Percentiles rank a stretch among this genome's conserved stretches.
Conservation (phyloP, 2,329 filamentous ascomycete species). For the Aureobasidium vineae region DNA sequence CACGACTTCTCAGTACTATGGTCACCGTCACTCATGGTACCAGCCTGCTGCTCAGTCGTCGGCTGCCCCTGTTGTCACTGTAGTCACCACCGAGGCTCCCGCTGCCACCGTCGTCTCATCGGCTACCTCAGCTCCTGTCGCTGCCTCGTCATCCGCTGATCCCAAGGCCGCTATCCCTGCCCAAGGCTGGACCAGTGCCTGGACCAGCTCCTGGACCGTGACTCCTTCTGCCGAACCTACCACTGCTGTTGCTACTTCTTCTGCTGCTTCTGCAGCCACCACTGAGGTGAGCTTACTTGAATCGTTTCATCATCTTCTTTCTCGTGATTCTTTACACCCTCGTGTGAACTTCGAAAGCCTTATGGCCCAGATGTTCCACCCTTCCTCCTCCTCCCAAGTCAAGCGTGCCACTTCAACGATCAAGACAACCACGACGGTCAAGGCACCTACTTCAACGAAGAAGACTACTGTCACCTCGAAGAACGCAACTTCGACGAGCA, state of each 20-base stretch:
- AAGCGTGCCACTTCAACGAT: slow-evolving; percentile 28
- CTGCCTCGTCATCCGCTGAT: slow-evolving; percentile 5
- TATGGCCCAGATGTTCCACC: slow-evolving; percentile 23
- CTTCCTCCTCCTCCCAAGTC: slow-evolving; percentile 17
- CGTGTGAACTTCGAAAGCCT: slow-evolving; percentile 22
- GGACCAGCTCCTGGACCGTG: slow-evolving; percentile 14
- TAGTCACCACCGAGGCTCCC: neutral
- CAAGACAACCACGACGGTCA: slow-evolving; percentile 21
- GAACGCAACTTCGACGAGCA: slow-evolving; percentile 21
- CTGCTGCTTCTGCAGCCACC: slow-evolving; percentile 24
- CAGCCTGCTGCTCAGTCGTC: slow-evolving; percentile 7
- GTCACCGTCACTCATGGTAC: slow-evolving; percentile 22
- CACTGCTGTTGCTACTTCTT: slow-evolving; percentile 26
- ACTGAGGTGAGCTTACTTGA: slow-evolving; percentile 22
- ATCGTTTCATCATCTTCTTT: slow-evolving; percentile 23
- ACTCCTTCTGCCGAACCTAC: slow-evolving; percentile 21
- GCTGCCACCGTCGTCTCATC: neutral
- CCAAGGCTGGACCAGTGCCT: slow-evolving; percentile 15
- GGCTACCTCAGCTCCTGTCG: neutral
- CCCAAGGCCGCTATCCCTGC: slow-evolving; percentile 10
- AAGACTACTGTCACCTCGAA: slow-evolving; percentile 20
- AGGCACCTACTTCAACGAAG: slow-evolving; percentile 17
- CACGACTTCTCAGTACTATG: slow-evolving; percentile 7
- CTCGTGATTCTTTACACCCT: slow-evolving; percentile 19
- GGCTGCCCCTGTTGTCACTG: neutral